phyloP scores from a whole-genome alignment of 1,139 yeast genomes.

The Saccharomyces hybrid region DNA sequence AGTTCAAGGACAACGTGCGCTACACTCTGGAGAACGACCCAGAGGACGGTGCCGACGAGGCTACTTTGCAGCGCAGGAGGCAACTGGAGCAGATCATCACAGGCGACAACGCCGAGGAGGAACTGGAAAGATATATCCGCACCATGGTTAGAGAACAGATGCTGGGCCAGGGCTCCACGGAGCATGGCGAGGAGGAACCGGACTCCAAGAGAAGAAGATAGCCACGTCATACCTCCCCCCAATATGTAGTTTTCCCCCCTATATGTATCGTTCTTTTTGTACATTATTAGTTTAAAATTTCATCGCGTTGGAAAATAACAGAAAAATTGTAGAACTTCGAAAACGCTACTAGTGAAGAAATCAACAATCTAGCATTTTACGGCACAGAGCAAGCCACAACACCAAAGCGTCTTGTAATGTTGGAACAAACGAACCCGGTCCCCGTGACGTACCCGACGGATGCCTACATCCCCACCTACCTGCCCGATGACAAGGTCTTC shows the following conservation, averaged over 20 bases:
- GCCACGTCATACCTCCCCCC: neutral
- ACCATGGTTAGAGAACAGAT: conserved; percentile 53
- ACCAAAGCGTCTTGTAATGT: neutral
- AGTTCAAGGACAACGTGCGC: conserved; percentile 40
- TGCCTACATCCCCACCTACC: conserved; percentile 48
- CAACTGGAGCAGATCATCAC: conserved; percentile 62
- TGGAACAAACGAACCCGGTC: conserved; percentile 9
- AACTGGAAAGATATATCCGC: conserved; percentile 58
- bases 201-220: conserved; percentile 27
- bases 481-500: conserved; percentile 36
- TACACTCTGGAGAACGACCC: conserved; percentile 47
- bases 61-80: conserved; percentile 50
- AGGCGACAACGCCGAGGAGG: conserved; percentile 74
- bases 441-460: conserved; percentile 48
- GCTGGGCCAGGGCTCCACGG: conserved; percentile 10
- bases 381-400: neutral
- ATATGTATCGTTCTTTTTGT: neutral
- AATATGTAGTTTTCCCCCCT: neutral
- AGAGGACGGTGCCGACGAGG: conserved; percentile 36
- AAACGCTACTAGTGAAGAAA: neutral
- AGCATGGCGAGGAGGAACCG: conserved; percentile 13
- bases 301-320: neutral
- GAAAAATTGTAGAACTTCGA: neutral
- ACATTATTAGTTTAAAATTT: neutral
- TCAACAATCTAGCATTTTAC: neutral